phyloP scores from a whole-genome alignment of 805 yeast genomes.

The Barnettozyma californica region DNA sequence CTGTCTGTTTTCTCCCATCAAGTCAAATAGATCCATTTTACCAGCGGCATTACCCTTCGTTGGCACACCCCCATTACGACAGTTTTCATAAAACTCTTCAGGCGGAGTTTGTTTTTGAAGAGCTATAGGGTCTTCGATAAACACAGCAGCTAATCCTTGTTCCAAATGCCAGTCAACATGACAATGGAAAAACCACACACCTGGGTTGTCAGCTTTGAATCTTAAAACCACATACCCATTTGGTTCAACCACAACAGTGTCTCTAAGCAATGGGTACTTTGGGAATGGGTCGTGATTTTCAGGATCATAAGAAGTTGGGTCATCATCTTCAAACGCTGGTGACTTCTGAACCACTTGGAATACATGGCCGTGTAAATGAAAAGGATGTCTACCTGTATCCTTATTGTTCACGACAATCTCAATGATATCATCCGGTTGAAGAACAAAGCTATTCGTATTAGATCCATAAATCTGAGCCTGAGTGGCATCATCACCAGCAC shows the following conservation, averaged over 20 bases:
- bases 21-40: conserved; percentile 46
- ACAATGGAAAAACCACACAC: conserved; percentile 93
- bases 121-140: conserved; percentile 63
- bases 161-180: conserved; percentile 83
- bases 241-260: conserved; percentile 62
- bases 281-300: conserved; percentile 42
- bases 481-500: conserved; percentile 52
- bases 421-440: conserved; percentile 56
- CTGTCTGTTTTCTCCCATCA: conserved; percentile 58
- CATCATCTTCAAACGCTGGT: conserved; percentile 43
- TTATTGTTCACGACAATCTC: conserved; percentile 72
- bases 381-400: conserved; percentile 74
- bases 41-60: conserved; percentile 74
- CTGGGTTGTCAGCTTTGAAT: conserved; percentile 82
- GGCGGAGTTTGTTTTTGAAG: conserved; percentile 40
- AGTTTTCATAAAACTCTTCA: conserved; percentile 43
- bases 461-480: conserved; percentile 68
- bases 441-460: conserved; percentile 57
- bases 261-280: conserved; percentile 59
- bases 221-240: conserved; percentile 66
- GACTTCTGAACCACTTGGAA: conserved; percentile 58
- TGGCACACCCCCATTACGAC: conserved; percentile 42
- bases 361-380: conserved; percentile 70
- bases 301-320: conserved; percentile 51
- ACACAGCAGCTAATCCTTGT: conserved; percentile 71